phyloP scores from a whole-genome alignment of 768 basidiomycete species.

The Scleroderma bovista region DNA sequence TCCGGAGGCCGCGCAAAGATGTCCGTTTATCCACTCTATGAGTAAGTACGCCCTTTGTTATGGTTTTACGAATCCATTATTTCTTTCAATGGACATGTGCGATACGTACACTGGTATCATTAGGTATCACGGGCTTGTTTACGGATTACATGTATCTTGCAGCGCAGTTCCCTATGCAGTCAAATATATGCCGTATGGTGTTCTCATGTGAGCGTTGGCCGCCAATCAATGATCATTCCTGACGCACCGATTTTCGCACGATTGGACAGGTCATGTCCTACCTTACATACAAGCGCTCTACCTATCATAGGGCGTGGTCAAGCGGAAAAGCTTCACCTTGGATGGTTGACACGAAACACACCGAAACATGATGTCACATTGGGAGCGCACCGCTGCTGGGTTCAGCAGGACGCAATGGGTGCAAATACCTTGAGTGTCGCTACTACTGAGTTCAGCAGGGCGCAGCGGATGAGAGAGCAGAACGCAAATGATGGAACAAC shows the following conservation, averaged over 20 bases:
- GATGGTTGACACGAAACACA: too few relatives aligned
- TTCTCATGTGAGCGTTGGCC: conserved; percentile 43
- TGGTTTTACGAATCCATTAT: background rate
- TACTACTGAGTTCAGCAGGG: too few relatives aligned
- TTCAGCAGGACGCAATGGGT: too few relatives aligned
- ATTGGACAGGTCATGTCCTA: conserved; percentile 76
- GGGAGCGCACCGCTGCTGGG: too few relatives aligned
- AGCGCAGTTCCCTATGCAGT: conserved; percentile 62
- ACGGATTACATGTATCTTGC: conserved; percentile 66
- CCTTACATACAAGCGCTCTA: too few relatives aligned
- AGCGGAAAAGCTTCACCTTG: too few relatives aligned
- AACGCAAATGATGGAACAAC: too few relatives aligned
- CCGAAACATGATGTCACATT: too few relatives aligned
- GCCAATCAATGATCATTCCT: background rate
- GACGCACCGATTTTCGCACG: background rate
- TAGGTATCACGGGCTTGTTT: conserved; percentile 84
- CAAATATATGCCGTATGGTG: conserved; percentile 82
- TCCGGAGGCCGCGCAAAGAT: conserved; percentile 54
- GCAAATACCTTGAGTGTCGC: too few relatives aligned
- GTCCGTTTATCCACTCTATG: conserved; percentile 82
- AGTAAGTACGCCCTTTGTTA: conserved; percentile 35
- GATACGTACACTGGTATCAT: conserved; percentile 63
- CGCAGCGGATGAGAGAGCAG: too few relatives aligned
- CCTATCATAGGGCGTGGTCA: too few relatives aligned
- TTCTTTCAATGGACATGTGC: conserved; percentile 1